These are phyloP conservation scores for Rhododendron molle DNA, from an alignment of 148 eudicot genomes.

Conservation along the genomic window DNA sequence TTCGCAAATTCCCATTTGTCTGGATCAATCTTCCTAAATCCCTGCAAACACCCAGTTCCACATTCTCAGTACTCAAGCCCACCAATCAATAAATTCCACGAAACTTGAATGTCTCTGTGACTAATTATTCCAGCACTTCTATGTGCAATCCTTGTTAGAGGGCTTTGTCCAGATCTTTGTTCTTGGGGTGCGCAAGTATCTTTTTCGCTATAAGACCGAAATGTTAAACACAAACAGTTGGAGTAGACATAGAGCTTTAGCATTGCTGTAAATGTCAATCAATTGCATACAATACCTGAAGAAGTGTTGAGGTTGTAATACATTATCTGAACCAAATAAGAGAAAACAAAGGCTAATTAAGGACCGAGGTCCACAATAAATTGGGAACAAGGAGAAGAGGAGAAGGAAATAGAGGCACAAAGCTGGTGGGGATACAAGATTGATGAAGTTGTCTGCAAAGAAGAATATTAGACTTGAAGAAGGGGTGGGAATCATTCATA, in stretches of 20 bases:
- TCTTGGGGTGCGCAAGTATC: neutral
- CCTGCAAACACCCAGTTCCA: constrained; percentile 45
- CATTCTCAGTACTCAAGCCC: neutral
- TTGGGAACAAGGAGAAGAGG: neutral
- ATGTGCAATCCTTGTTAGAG: neutral
- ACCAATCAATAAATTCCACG: neutral
- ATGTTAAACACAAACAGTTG: neutral
- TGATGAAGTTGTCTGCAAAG: neutral
- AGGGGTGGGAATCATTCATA: neutral
- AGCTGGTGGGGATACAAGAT: neutral
- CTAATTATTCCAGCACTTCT: constrained; percentile 1
- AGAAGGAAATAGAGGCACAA: neutral
- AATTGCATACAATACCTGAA: neutral
- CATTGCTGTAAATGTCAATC: neutral
- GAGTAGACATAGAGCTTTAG: neutral
- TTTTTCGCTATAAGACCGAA: neutral
- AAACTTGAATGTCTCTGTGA: neutral
- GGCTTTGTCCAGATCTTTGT: constrained; percentile 2
- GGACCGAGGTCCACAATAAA: neutral
- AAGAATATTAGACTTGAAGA: neutral
- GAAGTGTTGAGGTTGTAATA: neutral
- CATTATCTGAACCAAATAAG: neutral
- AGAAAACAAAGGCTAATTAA: neutral
- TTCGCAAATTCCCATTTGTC: constrained; percentile 93
- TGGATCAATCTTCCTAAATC: constrained; percentile 87